Base-by-base conservation (phyloP, 129 eudicot genomes). In the Tanacetum coccineum region DNA sequence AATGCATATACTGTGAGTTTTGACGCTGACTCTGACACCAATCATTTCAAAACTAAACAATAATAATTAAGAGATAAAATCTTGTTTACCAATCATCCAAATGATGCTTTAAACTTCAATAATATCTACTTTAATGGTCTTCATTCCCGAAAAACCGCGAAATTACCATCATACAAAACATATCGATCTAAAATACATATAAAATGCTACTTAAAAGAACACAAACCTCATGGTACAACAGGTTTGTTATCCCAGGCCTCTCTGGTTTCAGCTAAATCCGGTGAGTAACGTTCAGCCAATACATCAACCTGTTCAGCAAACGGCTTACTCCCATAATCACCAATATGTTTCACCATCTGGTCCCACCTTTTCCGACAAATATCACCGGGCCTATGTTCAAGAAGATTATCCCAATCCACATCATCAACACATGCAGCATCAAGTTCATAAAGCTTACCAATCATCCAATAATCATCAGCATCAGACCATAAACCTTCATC, bases 381-480 rank as follows among this genome's bases (percentile, higher is more conserved):
- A 10, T 84, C 86, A 2, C 90, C 93, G 45, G 82, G 15, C 60
- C 93, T 68, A 50, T 79, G 80, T 1, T 85, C 86, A 39, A 91
- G 74, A 70, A 91, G 70, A 59, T 74, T 52, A 69, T 91, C 95
- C 97, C 97, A 87, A 59, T 91, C 86, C 42, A 91, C 93, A 66
- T 91, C 97, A 55, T 85, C 95, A 20, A 52, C 66, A 71, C 95
- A 91, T 67, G 58, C 59, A 4, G 89, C 89, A 61, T 87, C 97
- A 53, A 85, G 62, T 19, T 76, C 59, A 53, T 47, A 79, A 67
- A 91, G 90, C 6, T 59, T 84, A 57, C 72, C 75, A 64, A 87
- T 40, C 66, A 87, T 68, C 28, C 83, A 74, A 78, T 89, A 81
- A 28, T 89, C 94, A 73, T 89, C 90, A 50, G 71, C 47, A 70